Conservation (phyloP, 2,329 filamentous ascomycete genomes). For the Orbilia oligospora region DNA sequence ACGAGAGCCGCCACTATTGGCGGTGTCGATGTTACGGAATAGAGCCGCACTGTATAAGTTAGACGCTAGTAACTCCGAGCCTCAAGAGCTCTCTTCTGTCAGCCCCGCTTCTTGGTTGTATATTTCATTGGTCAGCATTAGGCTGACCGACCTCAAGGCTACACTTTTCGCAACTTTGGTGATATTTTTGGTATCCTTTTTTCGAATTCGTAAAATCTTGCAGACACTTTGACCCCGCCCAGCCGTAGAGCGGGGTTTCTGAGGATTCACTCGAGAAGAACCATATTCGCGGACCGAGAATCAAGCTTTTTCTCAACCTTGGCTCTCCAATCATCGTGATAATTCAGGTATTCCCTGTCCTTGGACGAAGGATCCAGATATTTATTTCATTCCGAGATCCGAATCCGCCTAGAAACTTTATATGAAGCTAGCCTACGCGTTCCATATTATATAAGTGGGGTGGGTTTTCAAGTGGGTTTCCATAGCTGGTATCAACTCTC, state of each 20-base stretch:
- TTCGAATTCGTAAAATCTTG: background rate
- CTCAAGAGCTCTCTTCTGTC: background rate
- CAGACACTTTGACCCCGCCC: conserved; percentile 10
- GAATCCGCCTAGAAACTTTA: background rate
- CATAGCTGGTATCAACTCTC: background rate
- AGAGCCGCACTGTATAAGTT: too few relatives aligned
- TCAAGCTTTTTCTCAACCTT: conserved; percentile 3
- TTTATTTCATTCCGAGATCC: conserved; percentile 1
- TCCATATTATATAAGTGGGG: background rate
- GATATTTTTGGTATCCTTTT: background rate
- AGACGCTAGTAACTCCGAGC: too few relatives aligned
- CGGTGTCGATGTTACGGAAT: too few relatives aligned
- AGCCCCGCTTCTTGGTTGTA: background rate
- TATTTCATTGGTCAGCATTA: background rate
- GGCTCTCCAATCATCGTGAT: background rate
- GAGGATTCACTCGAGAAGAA: background rate
- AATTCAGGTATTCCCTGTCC: too few relatives aligned
- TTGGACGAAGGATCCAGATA: background rate
- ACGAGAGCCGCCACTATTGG: background rate
- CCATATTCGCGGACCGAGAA: background rate
- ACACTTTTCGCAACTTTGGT: background rate
- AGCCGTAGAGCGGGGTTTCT: background rate
- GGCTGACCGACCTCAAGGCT: background rate
- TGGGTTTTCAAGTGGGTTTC: background rate
- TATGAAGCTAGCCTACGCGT: background rate